Evolutionary conservation across 1,139 yeast genomes (phyloP), one percentile per base, ranked within the genome.

Genomic region (Hyphopichia khmerensis): DNA sequence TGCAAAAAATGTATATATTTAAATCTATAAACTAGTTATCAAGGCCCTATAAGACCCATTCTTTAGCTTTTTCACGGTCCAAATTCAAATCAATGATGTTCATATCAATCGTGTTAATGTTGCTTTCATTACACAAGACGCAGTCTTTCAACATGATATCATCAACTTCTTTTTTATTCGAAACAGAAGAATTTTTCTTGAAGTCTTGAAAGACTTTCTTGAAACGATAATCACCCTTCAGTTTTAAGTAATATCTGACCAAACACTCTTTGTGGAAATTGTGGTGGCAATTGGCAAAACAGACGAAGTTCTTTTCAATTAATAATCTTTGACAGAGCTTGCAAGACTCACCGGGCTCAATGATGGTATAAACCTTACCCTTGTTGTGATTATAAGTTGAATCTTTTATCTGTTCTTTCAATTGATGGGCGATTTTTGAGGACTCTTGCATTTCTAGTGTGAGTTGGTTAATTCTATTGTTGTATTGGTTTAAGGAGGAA

Each of bases 221-320:
- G 46, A 84, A 74, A 39, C 80, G 75, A 56, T 84, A 85, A 55
- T 89, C 89, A 31, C 84, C 81, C 10, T 86, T 82, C 64, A 63
- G 67, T 42, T 75, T 71, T 42, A 84, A 60, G 34, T 85, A 77
- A 32, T 67, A 67, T 44, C 80, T 77, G 4, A 87, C 77, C 23
- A 90, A 64, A 64, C 99, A 95, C 55, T 90, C 96, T 43, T 84
- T 84, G 59, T 95, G 99, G 67, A 87, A 87, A 7, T 88, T 82
- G 62, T 93, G 99, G 47, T 80, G 86, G 57, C 99, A 93, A 44
- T 69, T 72, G 0, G 97, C 96, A 57, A 90, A 93, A 10, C 85
- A 81, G 40, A 86, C 75, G 55, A 90, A 91, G 53, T 84, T 84
- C 44, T 91, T 79, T 4, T 83, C 77, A 3, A 89, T 77, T 38